Percentiles rank a stretch among this genome's conserved stretches.
Evolutionary conservation across 129 eudicot genomes (phyloP).

Genomic region (Dittrichia graveolens): DNA sequence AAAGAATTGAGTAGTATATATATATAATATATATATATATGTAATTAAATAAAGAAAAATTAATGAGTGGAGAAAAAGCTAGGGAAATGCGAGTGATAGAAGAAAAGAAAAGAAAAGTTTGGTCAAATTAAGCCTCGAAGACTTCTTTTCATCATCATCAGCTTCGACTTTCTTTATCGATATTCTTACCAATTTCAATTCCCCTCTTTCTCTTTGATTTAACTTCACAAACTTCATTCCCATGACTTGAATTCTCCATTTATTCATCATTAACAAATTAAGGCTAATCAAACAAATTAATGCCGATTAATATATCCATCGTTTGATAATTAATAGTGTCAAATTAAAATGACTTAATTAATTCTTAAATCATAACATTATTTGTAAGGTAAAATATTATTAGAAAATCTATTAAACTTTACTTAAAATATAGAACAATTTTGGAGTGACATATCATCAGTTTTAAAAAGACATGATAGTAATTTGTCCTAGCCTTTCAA

Average conservation of each 20-base stretch:
- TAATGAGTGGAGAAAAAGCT: neutral
- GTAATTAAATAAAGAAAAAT: neutral
- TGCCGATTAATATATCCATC: neutral
- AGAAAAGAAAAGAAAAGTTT: constrained; percentile 57
- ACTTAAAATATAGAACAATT: no score
- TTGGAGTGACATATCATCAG: no score
- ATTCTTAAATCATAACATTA: no score
- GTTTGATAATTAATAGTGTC: no score
- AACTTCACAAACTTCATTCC: constrained; percentile 30
- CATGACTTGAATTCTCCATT: neutral
- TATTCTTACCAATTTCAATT: constrained; percentile 38
- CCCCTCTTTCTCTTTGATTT: constrained; percentile 42
- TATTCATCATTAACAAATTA: neutral
- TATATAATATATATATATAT: neutral
- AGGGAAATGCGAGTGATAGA: constrained; percentile 46
- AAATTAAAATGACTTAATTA: no score
- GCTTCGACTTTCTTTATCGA: constrained; percentile 86
- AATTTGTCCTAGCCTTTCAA: no score
- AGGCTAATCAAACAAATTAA: neutral
- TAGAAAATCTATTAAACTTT: no score
- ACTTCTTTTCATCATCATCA: constrained; percentile 77
- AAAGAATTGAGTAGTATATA: no score
- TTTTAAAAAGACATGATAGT: no score
- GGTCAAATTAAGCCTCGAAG: constrained; percentile 96
- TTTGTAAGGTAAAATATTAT: no score